Evolutionary conservation across 805 yeast genomes (phyloP).

Genomic region (Grigorovia humatica): DNA sequence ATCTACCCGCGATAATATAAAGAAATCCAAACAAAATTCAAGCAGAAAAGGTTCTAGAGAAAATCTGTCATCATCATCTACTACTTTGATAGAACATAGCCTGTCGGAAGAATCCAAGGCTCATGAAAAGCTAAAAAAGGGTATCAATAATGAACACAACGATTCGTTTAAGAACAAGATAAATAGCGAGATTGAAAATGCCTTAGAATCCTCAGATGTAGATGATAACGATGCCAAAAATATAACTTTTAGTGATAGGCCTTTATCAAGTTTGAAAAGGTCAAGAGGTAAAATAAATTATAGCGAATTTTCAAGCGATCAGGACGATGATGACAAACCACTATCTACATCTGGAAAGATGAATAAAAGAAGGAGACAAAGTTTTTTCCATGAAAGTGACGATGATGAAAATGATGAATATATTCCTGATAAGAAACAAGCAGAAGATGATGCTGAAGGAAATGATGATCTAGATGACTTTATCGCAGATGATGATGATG

Average conservation of each 20-base stretch:
- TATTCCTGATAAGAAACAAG: slow-evolving; percentile 15
- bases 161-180: neutral
- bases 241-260: slow-evolving; percentile 1
- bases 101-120: neutral
- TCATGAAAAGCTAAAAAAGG: neutral
- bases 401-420: slow-evolving; percentile 23
- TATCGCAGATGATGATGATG: slow-evolving; percentile 29
- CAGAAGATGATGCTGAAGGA: slow-evolving; percentile 19
- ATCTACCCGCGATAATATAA: neutral
- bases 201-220: neutral
- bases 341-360: slow-evolving; percentile 2
- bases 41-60: neutral
- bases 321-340: slow-evolving; percentile 30
- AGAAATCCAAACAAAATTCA: neutral
- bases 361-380: slow-evolving; percentile 10
- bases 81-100: slow-evolving; percentile 1
- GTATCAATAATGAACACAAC: neutral
- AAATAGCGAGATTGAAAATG: neutral
- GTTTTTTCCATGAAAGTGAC: slow-evolving; percentile 9
- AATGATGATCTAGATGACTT: slow-evolving; percentile 33
- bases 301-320: slow-evolving; percentile 26
- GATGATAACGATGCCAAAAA: neutral
- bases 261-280: slow-evolving; percentile 13
- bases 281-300: slow-evolving; percentile 20
- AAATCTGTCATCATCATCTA: neutral